Evolutionary conservation across 352 stramenopile species (phyloP).

Genomic region (Phytophthora syringae): DNA sequence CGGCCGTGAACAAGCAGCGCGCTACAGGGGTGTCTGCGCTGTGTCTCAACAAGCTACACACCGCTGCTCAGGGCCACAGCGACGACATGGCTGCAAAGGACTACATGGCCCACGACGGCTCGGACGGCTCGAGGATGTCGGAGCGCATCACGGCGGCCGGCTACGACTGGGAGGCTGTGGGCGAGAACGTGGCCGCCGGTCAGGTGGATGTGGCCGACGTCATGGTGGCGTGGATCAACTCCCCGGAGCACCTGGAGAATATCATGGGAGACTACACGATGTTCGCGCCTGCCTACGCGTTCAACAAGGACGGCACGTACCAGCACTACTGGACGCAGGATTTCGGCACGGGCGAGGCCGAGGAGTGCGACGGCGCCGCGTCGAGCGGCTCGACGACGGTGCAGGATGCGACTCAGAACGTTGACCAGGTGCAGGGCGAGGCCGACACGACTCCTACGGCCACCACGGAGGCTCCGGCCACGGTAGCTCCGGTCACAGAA

Average conservation of each 20-base stretch:
- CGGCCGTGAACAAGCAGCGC: slow-evolving; percentile 54
- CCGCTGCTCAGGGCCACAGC: slow-evolving; percentile 32
- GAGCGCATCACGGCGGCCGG: slow-evolving; percentile 44
- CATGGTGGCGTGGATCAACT: slow-evolving; percentile 54
- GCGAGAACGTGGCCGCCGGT: slow-evolving; percentile 46
- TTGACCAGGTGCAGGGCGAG: slow-evolving; percentile 25
- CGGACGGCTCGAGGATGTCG: slow-evolving; percentile 43
- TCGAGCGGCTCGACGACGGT: slow-evolving; percentile 18
- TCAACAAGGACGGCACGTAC: slow-evolving; percentile 35
- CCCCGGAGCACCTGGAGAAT: slow-evolving; percentile 37
- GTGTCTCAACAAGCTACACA: slow-evolving; percentile 48
- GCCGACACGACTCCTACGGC: slow-evolving; percentile 2
- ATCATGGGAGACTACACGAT: slow-evolving; percentile 50
- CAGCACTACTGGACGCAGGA: slow-evolving; percentile 70
- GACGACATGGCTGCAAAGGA: slow-evolving; percentile 57
- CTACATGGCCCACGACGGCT: slow-evolving; percentile 54
- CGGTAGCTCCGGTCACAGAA: no score
- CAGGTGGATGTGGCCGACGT: slow-evolving; percentile 38
- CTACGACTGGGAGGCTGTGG: slow-evolving; percentile 48
- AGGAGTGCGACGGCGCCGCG: slow-evolving; percentile 28
- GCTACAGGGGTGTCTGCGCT: slow-evolving; percentile 41
- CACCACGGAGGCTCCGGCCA: not conserved
- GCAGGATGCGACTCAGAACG: slow-evolving; percentile 20
- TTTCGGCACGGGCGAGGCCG: slow-evolving; percentile 44
- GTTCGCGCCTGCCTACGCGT: slow-evolving; percentile 43